These are phyloP conservation scores for Mortierella sp. DNA, from an alignment of 371 early-diverging fungal species.

Conservation along the genomic window DNA sequence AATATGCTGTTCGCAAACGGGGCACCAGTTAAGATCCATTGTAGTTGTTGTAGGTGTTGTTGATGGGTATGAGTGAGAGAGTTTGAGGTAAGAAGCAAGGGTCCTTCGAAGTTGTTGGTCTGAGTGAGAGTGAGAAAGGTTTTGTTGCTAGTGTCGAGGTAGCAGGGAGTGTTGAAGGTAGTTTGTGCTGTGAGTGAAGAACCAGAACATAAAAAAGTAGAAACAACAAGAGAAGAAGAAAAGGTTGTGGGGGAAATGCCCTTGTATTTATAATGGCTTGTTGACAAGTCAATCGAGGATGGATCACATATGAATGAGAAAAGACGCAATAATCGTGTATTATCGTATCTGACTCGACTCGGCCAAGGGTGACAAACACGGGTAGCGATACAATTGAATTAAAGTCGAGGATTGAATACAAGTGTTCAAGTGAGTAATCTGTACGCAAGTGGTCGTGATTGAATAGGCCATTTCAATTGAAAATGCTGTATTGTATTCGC, in stretches of 20 bases:
- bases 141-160: not conserved
- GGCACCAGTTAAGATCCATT: conserved; percentile 58
- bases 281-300: not conserved
- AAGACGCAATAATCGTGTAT: conserved; percentile 21
- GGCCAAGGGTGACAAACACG: not conserved
- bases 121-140: not conserved
- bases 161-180: conserved; percentile 3
- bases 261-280: conserved; percentile 31
- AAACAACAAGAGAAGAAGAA: conserved; percentile 20
- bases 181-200: conserved; percentile 27
- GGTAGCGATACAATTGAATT: not conserved
- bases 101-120: not conserved
- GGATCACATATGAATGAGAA: not conserved
- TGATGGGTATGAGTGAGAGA: not conserved
- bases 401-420: not conserved
- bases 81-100: conserved; percentile 9
- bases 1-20: conserved; percentile 58
- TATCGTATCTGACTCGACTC: conserved; percentile 4
- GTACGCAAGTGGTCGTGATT: not conserved
- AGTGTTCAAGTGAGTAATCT: conserved; percentile 4
- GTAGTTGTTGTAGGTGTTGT: conserved; percentile 14
- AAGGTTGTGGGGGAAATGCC: conserved; percentile 20
- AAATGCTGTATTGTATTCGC: not conserved
- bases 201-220: conserved; percentile 15
- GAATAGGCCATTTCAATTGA: not conserved